Conservation (phyloP, 495 filamentous ascomycete species). For the Ascobolus immersus region DNA sequence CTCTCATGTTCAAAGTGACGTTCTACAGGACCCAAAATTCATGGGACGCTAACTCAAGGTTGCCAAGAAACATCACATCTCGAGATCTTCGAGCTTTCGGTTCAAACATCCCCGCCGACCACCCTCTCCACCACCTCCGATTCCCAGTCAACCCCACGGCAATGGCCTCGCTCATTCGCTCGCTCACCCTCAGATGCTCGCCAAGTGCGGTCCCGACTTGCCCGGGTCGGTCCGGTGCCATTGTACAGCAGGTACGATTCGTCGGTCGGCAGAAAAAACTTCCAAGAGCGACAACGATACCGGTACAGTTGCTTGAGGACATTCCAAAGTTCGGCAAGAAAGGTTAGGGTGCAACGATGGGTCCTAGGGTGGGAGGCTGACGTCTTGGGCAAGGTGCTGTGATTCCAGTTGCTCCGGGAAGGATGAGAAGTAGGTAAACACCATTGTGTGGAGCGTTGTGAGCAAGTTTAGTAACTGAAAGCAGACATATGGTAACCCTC, state of each 20-base stretch:
- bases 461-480: not conserved
- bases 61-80: too few species aligned
- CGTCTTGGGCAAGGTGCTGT: constrained; percentile 22
- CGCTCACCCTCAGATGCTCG: constrained; percentile 1
- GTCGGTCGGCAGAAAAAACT: constrained; percentile 31
- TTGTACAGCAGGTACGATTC: constrained; percentile 24
- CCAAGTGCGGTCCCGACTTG: constrained; percentile 10
- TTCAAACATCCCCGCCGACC: not conserved
- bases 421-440: constrained; percentile 23
- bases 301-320: constrained; percentile 34
- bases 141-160: constrained; percentile 2
- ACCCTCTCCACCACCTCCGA: not conserved
- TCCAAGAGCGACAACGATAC: constrained; percentile 23
- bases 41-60: too few species aligned
- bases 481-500: not conserved
- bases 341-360: constrained; percentile 18
- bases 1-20: too few species aligned
- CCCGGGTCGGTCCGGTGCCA: constrained; percentile 7
- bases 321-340: constrained; percentile 33
- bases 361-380: not conserved
- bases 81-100: not conserved
- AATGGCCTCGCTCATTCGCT: constrained; percentile 6
- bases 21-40: too few species aligned
- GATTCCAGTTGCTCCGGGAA: constrained; percentile 26
- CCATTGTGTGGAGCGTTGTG: not conserved